Conservation (phyloP, 306 rosid species). For the Potentilla sterilis region DNA sequence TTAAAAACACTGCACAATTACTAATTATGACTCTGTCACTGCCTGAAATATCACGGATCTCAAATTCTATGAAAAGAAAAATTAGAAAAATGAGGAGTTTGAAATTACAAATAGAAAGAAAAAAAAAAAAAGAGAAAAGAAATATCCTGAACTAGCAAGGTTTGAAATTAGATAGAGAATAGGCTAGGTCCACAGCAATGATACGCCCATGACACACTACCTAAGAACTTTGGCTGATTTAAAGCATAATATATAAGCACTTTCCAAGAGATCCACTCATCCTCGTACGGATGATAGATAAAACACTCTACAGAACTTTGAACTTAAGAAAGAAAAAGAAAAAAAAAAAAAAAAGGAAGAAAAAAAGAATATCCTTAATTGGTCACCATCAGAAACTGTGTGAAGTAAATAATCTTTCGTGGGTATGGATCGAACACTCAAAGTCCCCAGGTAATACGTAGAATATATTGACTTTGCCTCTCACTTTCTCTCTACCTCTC, state of each 20-base stretch:
- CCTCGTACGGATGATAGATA: neutral
- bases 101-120: neutral
- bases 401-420: neutral
- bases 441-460: neutral
- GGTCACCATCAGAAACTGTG: neutral
- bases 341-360: neutral
- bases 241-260: neutral
- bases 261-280: neutral
- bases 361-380: neutral
- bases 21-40: neutral
- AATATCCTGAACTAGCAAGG: neutral
- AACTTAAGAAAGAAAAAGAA: neutral
- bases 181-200: conserved; percentile 9
- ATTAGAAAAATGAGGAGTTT: neutral
- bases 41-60: neutral
- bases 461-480: neutral
- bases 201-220: neutral
- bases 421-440: conserved; percentile 5
- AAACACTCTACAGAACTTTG: neutral
- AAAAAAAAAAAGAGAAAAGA: neutral
- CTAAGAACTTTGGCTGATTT: neutral
- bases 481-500: neutral
- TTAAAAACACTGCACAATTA: neutral
- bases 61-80: neutral
- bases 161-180: neutral